A percentile compares a stretch with the other conserved stretches of the same genome.
phyloP scores from a whole-genome alignment of 139 green algal species.

The Yamagishiella unicocca region DNA sequence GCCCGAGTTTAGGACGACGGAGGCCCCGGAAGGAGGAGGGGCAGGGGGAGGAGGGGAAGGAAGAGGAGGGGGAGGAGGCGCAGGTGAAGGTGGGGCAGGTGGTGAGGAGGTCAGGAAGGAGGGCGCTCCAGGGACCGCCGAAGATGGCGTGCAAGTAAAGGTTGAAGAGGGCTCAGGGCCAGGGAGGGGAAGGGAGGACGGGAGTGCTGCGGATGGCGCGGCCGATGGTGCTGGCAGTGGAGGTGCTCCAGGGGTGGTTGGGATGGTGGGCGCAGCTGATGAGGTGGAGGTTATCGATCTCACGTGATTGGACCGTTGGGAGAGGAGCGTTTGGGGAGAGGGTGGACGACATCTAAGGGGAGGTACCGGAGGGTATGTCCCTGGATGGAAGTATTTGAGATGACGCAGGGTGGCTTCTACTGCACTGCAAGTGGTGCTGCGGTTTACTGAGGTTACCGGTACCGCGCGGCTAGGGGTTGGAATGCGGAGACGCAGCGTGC shows the following conservation, averaged over 20 bases:
- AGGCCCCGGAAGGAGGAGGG: background rate
- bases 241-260: background rate
- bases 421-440: no score
- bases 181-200: background rate
- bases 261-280: background rate
- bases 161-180: background rate
- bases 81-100: background rate
- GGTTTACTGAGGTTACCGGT: no score
- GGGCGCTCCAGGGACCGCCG: background rate
- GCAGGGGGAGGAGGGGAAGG: background rate
- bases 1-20: slow-evolving; percentile 52
- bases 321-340: no score
- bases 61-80: background rate
- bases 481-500: no score
- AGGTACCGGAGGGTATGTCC: no score
- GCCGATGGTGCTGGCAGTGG: background rate
- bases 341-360: no score
- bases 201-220: background rate
- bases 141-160: background rate
- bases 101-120: background rate
- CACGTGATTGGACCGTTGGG: background rate
- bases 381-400: no score
- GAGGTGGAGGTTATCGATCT: slow-evolving; percentile 10
- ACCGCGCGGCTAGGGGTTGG: no score
- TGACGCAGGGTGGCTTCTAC: no score